Evolutionary conservation across 805 yeast genomes (phyloP).

Genomic region (Ogataea ganodermae): DNA sequence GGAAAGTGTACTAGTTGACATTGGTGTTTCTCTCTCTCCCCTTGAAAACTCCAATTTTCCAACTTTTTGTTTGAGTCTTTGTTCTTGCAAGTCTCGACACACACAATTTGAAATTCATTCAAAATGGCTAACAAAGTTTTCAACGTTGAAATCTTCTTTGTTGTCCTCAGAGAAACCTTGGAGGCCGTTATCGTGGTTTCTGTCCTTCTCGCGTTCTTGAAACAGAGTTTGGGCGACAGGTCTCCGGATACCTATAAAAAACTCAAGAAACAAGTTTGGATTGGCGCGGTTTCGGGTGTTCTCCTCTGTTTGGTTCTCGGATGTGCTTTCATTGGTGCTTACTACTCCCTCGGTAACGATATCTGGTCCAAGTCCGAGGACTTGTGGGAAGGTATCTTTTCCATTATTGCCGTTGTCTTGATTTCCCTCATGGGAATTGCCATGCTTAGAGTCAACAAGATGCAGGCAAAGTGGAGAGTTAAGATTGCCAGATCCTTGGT

Average conservation of each 20-base stretch:
- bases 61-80: neutral
- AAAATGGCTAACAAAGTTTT: constrained; percentile 47
- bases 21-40: constrained; percentile 15
- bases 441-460: constrained; percentile 91
- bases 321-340: constrained; percentile 92
- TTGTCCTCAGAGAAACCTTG: constrained; percentile 89
- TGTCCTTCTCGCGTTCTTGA: constrained; percentile 85
- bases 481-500: constrained; percentile 86
- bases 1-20: constrained; percentile 10
- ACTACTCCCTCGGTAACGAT: constrained; percentile 77
- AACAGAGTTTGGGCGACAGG: constrained; percentile 72
- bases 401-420: constrained; percentile 85
- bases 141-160: constrained; percentile 77
- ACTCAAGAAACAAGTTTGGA: constrained; percentile 81
- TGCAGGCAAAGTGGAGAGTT: constrained; percentile 96
- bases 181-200: constrained; percentile 93
- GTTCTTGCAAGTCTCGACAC: neutral
- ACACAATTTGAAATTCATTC: constrained; percentile 1
- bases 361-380: constrained; percentile 88
- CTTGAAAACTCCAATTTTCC: constrained; percentile 2
- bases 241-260: constrained; percentile 53
- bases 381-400: constrained; percentile 95
- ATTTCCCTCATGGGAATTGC: constrained; percentile 95
- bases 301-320: constrained; percentile 81
- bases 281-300: constrained; percentile 74